Evolutionary conservation across 164 flowering plant genomes (phyloP).

Genomic region (Magnolia changhungtana): DNA sequence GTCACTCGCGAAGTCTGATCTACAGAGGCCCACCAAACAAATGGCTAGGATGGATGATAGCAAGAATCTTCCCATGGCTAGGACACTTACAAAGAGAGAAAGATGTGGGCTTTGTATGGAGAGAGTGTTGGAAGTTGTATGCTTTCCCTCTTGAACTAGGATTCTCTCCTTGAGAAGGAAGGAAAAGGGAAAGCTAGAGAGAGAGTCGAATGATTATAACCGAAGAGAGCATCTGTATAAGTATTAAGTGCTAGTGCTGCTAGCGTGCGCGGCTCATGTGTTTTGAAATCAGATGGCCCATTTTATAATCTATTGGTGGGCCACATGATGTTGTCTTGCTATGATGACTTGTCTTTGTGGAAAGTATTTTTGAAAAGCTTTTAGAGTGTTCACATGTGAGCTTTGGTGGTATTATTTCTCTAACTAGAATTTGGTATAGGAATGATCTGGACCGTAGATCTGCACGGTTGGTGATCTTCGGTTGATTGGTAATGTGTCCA

Average conservation of each 20-base stretch:
- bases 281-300: not conserved
- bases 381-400: no score
- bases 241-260: no score
- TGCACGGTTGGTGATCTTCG: no score
- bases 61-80: not conserved
- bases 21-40: slow-evolving; percentile 19
- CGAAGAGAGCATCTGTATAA: not conserved
- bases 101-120: not conserved
- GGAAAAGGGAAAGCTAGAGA: not conserved
- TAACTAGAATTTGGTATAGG: no score
- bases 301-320: not conserved
- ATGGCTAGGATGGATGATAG: slow-evolving; percentile 10
- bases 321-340: not conserved
- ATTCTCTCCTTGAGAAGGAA: not conserved
- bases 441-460: no score
- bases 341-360: not conserved
- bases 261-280: not conserved
- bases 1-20: slow-evolving; percentile 44
- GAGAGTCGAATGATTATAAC: not conserved
- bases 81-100: not conserved
- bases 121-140: not conserved
- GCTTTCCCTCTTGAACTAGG: not conserved
- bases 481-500: no score
- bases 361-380: not conserved
- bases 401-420: no score